Evolutionary conservation across 345 rosid species (phyloP).

Genomic region (Citrus unshiu): DNA sequence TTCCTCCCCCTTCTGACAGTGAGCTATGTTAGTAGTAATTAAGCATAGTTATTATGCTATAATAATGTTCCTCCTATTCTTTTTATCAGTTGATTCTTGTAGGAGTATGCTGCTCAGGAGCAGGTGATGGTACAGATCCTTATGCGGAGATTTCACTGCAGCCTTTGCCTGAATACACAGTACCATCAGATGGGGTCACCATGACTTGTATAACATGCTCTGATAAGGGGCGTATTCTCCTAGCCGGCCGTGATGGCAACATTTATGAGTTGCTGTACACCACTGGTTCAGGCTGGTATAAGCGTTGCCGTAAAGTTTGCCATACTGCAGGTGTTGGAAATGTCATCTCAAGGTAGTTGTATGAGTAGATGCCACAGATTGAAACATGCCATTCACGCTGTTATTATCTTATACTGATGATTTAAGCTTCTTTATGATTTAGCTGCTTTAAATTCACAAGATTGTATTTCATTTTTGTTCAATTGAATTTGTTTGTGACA

Average conservation of each 20-base stretch:
- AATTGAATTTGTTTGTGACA: background rate
- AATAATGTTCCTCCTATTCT: constrained; percentile 18
- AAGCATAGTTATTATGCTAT: background rate
- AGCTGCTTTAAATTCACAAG: background rate
- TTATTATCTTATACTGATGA: background rate
- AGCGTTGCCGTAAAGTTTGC: constrained; percentile 89
- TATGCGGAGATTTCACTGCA: constrained; percentile 89
- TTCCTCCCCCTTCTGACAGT: background rate
- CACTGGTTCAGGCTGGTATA: constrained; percentile 90
- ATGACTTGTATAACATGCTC: constrained; percentile 87
- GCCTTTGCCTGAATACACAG: constrained; percentile 81
- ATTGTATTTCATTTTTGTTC: background rate
- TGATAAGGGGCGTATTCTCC: constrained; percentile 82
- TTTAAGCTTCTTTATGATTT: background rate
- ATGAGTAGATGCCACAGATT: constrained; percentile 5
- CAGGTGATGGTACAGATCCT: constrained; percentile 83
- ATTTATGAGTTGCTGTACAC: constrained; percentile 81
- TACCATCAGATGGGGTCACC: constrained; percentile 89
- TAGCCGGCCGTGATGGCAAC: constrained; percentile 94
- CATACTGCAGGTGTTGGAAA: constrained; percentile 94
- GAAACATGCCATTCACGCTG: background rate
- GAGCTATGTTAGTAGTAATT: background rate
- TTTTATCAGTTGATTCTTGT: constrained; percentile 83
- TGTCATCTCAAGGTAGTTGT: constrained; percentile 78
- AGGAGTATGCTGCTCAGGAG: constrained; percentile 88